Percentiles rank a stretch among this genome's conserved stretches.
Evolutionary conservation across 1,284 basidiomycete genomes (phyloP).

Genomic region (Tylopilus sp.): DNA sequence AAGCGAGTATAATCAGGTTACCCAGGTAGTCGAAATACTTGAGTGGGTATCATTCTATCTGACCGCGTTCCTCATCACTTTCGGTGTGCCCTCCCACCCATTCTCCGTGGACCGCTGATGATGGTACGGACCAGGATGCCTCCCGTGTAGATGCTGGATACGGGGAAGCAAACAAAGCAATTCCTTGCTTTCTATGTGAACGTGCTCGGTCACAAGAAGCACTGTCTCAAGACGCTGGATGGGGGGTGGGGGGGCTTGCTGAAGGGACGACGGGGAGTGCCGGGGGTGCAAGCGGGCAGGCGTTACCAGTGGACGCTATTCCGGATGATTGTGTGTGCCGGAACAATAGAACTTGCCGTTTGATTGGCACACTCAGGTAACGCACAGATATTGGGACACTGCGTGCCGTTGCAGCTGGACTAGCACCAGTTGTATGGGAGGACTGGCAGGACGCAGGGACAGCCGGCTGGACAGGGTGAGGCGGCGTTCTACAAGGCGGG

Average conservation of each 20-base stretch:
- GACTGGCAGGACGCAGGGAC: conserved; percentile 57
- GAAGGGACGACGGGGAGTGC: conserved; percentile 9
- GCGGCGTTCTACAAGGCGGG: conserved; percentile 82
- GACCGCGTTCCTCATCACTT: conserved; percentile 7
- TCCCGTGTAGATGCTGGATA: conserved; percentile 94
- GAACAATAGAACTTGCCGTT: conserved; percentile 61
- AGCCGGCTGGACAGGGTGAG: conserved; percentile 25
- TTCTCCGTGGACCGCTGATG: conserved; percentile 12
- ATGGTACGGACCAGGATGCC: conserved; percentile 69
- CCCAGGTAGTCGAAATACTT: no score
- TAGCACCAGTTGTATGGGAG: conserved; percentile 70
- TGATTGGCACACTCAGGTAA: conserved; percentile 69
- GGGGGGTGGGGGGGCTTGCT: conserved; percentile 64
- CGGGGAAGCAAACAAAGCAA: conserved; percentile 94
- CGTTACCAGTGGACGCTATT: conserved; percentile 53
- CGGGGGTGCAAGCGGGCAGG: conserved; percentile 10
- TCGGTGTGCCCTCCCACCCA: conserved; percentile 12
- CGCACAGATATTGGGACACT: conserved; percentile 73
- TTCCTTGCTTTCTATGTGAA: conserved; percentile 92
- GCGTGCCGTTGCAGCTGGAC: conserved; percentile 85
- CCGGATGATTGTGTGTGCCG: conserved; percentile 59
- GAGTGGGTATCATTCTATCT: no score
- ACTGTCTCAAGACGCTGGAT: conserved; percentile 91
- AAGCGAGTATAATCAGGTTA: conserved; percentile 99
- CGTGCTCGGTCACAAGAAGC: conserved; percentile 87